Evolutionary conservation across 495 filamentous ascomycete species (phyloP).

Genomic region (Friedmanniomyces endolithicus): DNA sequence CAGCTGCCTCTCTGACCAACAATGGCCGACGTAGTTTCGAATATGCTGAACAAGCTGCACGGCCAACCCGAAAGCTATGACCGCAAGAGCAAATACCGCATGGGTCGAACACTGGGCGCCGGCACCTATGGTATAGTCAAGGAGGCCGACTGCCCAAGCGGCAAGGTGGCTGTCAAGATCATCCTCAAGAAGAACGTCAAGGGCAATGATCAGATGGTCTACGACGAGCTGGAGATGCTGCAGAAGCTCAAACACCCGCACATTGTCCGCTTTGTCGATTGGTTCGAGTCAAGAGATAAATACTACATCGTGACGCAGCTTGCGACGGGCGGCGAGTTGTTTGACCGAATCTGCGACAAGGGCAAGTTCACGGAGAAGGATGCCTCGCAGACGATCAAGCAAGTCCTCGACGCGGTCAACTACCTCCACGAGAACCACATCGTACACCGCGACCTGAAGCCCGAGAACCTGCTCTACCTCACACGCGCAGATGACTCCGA

Average conservation of each 20-base stretch:
- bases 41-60: conserved; percentile 93
- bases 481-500: conserved; percentile 63
- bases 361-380: conserved; percentile 99
- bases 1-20: neutral
- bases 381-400: conserved; percentile 87
- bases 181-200: conserved; percentile 99
- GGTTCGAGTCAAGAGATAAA: conserved; percentile 99
- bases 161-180: conserved; percentile 95
- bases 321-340: conserved; percentile 90
- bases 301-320: conserved; percentile 99
- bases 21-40: conserved; percentile 48
- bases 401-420: conserved; percentile 88
- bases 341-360: conserved; percentile 96
- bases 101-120: conserved; percentile 86
- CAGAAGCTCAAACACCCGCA: conserved; percentile 83
- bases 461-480: conserved; percentile 93
- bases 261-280: conserved; percentile 96
- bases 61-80: conserved; percentile 98
- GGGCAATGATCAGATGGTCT: conserved; percentile 96
- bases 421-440: conserved; percentile 93
- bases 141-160: conserved; percentile 70
- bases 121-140: conserved; percentile 98
- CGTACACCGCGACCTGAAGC: conserved; percentile 96
- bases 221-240: conserved; percentile 89
- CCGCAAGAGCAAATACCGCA: conserved; percentile 87